Evolutionary conservation across 495 filamentous ascomycete species (phyloP).

Genomic region (Xylaria telfairii): DNA sequence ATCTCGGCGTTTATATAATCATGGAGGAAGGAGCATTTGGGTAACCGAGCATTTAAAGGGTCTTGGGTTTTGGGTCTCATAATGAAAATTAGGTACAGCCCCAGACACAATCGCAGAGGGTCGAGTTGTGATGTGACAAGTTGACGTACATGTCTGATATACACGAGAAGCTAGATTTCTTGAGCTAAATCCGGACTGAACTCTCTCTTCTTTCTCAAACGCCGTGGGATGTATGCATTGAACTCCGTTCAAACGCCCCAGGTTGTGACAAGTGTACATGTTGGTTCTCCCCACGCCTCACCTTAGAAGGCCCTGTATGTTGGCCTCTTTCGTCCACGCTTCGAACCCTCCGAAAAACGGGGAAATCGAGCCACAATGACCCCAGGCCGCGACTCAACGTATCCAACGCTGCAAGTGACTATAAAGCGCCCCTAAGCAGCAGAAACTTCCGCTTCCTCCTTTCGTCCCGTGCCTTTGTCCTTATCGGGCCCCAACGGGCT

Average conservation of each 20-base stretch:
- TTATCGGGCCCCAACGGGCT: constrained; percentile 74
- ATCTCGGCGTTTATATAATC: constrained; percentile 10
- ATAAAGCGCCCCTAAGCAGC: constrained; percentile 59
- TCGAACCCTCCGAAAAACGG: not conserved
- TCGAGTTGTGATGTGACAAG: constrained; percentile 6
- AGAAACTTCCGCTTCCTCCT: constrained; percentile 68
- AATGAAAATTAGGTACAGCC: constrained; percentile 1
- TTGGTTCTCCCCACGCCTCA: not conserved
- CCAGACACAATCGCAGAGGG: not conserved
- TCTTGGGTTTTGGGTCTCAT: constrained; percentile 29
- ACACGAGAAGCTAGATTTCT: not conserved
- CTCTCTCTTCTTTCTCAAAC: not conserved
- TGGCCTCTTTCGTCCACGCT: not conserved
- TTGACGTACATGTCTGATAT: constrained; percentile 18
- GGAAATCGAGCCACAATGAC: not conserved
- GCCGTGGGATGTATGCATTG: constrained; percentile 6
- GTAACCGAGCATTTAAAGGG: constrained; percentile 4
- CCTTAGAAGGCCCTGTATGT: not conserved
- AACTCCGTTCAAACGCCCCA: not conserved
- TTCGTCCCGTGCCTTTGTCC: constrained; percentile 76
- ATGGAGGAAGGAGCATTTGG: constrained; percentile 16
- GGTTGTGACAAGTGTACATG: constrained; percentile 4
- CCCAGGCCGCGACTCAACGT: too few species aligned
- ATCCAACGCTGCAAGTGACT: constrained; percentile 7
- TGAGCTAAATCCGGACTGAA: not conserved